phyloP scores from a whole-genome alignment of 2,329 filamentous ascomycete genomes.

The Microcera coccophila region DNA sequence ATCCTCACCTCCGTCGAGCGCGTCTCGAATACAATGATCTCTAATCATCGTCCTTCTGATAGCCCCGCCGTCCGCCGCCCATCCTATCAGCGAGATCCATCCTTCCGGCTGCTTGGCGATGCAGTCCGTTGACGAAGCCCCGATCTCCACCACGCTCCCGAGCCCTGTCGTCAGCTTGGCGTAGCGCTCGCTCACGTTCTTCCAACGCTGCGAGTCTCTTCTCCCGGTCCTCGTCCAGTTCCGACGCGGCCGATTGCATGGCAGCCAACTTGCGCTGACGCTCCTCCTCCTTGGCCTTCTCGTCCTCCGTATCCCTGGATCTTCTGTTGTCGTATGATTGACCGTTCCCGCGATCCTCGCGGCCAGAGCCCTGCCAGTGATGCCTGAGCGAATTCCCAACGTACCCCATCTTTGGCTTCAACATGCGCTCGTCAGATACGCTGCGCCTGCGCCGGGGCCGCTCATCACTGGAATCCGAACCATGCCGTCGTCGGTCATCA shows the following conservation, averaged over 20 bases:
- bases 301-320: constrained; percentile 16
- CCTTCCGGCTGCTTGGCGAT: constrained; percentile 55
- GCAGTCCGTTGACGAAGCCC: constrained; percentile 60
- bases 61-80: constrained; percentile 44
- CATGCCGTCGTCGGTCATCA: constrained; percentile 29
- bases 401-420: constrained; percentile 6
- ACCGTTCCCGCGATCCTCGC: constrained; percentile 22
- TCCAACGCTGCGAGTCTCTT: constrained; percentile 64
- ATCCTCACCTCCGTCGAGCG: background rate
- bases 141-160: constrained; percentile 61
- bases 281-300: constrained; percentile 47
- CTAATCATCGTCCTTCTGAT: constrained; percentile 45
- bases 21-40: background rate
- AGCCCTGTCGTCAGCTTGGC: constrained; percentile 63
- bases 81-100: constrained; percentile 51
- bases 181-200: constrained; percentile 59
- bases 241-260: constrained; percentile 68
- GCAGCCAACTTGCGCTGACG: constrained; percentile 64
- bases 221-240: constrained; percentile 67
- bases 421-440: constrained; percentile 5
- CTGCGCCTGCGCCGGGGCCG: constrained; percentile 28
- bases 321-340: constrained; percentile 20
- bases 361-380: constrained; percentile 12
- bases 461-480: constrained; percentile 27
- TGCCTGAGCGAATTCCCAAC: constrained; percentile 9